A percentile compares a stretch with the other conserved stretches of the same genome.
Conservation (phyloP, 2,329 filamentous ascomycete genomes). For the Aschersonia sp. region DNA sequence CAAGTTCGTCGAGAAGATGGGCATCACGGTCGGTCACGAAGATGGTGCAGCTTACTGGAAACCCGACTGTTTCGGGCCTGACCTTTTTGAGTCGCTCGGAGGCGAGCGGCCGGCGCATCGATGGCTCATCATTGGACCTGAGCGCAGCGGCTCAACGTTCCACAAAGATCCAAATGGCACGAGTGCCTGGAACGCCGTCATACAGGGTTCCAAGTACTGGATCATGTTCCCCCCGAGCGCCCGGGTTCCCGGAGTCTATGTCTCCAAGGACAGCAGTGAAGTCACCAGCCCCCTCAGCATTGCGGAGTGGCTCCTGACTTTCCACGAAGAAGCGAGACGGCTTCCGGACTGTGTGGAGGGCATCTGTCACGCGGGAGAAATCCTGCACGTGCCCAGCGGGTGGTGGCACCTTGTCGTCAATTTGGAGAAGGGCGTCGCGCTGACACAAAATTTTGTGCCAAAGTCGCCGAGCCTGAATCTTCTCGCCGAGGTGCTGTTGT, state of each 20-base stretch:
- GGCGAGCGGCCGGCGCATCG: slow-evolving; percentile 69
- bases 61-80: slow-evolving; percentile 72
- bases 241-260: slow-evolving; percentile 75
- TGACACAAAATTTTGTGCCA: slow-evolving; percentile 94
- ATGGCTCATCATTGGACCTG: slow-evolving; percentile 85
- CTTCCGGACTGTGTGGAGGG: slow-evolving; percentile 72
- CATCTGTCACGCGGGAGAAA: slow-evolving; percentile 70
- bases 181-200: slow-evolving; percentile 86
- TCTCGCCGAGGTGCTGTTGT: slow-evolving; percentile 60
- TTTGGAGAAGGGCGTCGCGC: slow-evolving; percentile 65
- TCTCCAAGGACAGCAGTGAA: slow-evolving; percentile 79
- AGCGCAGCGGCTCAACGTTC: slow-evolving; percentile 81
- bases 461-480: slow-evolving; percentile 37
- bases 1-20: slow-evolving; percentile 76
- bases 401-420: slow-evolving; percentile 98
- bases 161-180: slow-evolving; percentile 69
- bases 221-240: slow-evolving; percentile 85
- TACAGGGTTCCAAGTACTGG: slow-evolving; percentile 91
- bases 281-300: slow-evolving; percentile 90
- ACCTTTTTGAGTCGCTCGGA: slow-evolving; percentile 70
- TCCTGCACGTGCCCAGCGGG: slow-evolving; percentile 81
- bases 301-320: slow-evolving; percentile 87
- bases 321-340: slow-evolving; percentile 68
- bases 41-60: slow-evolving; percentile 53
- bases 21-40: slow-evolving; percentile 43